phyloP scores from a whole-genome alignment of 2,329 filamentous ascomycete genomes.

The Fusarium buxicola region DNA sequence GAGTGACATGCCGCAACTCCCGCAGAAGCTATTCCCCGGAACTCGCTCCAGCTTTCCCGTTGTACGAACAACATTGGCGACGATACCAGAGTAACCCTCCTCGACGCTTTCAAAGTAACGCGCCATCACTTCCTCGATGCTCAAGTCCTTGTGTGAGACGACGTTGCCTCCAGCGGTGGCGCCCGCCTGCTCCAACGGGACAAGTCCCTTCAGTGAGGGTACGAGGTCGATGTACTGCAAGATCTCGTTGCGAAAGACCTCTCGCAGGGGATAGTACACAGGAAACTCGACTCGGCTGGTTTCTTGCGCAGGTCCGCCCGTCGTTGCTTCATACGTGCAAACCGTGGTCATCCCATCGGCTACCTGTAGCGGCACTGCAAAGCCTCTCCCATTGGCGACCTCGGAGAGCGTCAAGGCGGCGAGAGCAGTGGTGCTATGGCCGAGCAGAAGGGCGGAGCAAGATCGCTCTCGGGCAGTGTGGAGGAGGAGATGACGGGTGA shows the following conservation, averaged over 20 bases:
- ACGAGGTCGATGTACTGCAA: constrained; percentile 70
- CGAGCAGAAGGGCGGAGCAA: constrained; percentile 82
- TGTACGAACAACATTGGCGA: constrained; percentile 94
- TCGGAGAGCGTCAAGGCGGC: constrained; percentile 88
- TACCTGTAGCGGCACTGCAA: constrained; percentile 82
- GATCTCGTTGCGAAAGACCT: constrained; percentile 86
- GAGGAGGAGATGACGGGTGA: constrained; percentile 79
- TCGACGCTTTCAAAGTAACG: constrained; percentile 88
- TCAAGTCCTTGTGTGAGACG: constrained; percentile 78
- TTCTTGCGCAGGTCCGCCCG: constrained; percentile 36
- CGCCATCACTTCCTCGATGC: constrained; percentile 90
- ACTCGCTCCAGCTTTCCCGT: constrained; percentile 79
- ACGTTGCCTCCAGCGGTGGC: constrained; percentile 51
- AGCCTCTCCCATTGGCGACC: constrained; percentile 91
- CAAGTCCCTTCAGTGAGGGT: constrained; percentile 63
- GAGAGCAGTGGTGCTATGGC: constrained; percentile 87
- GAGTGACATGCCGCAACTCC: constrained; percentile 76
- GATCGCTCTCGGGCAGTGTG: constrained; percentile 67
- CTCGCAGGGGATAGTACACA: constrained; percentile 84
- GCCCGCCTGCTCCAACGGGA: constrained; percentile 53
- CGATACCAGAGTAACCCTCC: constrained; percentile 86
- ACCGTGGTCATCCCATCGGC: constrained; percentile 73
- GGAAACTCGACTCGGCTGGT: constrained; percentile 47
- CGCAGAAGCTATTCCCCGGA: constrained; percentile 62
- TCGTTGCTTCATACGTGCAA: constrained; percentile 45